phyloP scores from a whole-genome alignment of 805 yeast species.

The Starmerella roubikii region DNA sequence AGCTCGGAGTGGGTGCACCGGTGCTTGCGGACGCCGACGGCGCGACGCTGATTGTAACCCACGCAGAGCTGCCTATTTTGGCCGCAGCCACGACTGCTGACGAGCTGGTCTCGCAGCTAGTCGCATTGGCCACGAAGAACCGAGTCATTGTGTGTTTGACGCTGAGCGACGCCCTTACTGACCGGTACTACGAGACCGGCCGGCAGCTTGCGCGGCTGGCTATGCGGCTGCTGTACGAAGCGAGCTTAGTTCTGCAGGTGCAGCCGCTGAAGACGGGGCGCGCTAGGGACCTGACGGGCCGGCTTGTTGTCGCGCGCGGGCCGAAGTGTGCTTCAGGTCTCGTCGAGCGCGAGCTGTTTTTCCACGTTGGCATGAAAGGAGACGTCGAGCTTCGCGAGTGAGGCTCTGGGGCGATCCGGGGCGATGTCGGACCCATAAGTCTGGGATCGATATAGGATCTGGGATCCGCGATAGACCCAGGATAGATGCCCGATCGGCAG shows the following conservation, averaged over 20 bases:
- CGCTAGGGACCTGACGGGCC: slow-evolving; percentile 72
- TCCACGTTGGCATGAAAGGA: slow-evolving; percentile 6
- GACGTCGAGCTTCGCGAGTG: slow-evolving; percentile 3
- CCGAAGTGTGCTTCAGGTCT: slow-evolving; percentile 19
- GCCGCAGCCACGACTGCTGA: slow-evolving; percentile 20
- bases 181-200: slow-evolving; percentile 25
- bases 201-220: slow-evolving; percentile 34
- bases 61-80: slow-evolving; percentile 9
- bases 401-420: too few relatives aligned
- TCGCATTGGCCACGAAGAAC: slow-evolving; percentile 24
- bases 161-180: slow-evolving; percentile 29
- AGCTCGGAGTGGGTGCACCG: not conserved
- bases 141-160: slow-evolving; percentile 30
- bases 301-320: slow-evolving; percentile 48
- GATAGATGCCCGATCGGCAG: too few relatives aligned
- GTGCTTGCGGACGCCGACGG: not conserved
- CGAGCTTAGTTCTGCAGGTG: slow-evolving; percentile 40
- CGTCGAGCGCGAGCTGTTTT: slow-evolving; percentile 13
- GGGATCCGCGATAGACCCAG: too few relatives aligned
- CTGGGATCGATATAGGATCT: too few relatives aligned
- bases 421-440: too few relatives aligned
- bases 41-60: not conserved
- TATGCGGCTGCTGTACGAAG: slow-evolving; percentile 36
- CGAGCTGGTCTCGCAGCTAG: slow-evolving; percentile 28
- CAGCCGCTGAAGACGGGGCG: slow-evolving; percentile 66